These are phyloP conservation scores for Kodamaea leandrae DNA, from an alignment of 805 yeast genomes.

Conservation along the genomic window DNA sequence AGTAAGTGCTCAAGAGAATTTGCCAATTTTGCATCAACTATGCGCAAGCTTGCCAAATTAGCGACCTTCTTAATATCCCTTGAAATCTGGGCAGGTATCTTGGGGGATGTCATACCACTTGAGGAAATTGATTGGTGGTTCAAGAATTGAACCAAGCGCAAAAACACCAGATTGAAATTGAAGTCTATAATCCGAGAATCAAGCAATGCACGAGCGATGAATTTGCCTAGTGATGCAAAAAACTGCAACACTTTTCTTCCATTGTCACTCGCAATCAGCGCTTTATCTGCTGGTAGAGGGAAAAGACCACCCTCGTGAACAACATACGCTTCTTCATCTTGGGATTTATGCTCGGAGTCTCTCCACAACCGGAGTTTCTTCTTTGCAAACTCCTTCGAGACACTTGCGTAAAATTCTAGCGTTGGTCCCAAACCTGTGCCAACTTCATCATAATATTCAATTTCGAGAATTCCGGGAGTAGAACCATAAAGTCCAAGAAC, in stretches of 20 bases:
- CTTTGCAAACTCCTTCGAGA: slow-evolving; percentile 70
- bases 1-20: slow-evolving; percentile 53
- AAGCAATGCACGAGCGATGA: slow-evolving; percentile 80
- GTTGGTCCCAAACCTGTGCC: slow-evolving; percentile 99
- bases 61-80: slow-evolving; percentile 22
- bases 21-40: slow-evolving; percentile 59
- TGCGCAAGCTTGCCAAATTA: slow-evolving; percentile 38
- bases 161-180: slow-evolving; percentile 68
- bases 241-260: slow-evolving; percentile 46
- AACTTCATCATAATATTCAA: slow-evolving; percentile 84
- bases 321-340: slow-evolving; percentile 33
- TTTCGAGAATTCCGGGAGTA: slow-evolving; percentile 77
- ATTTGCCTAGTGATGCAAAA: slow-evolving; percentile 72
- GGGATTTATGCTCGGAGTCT: slow-evolving; percentile 13
- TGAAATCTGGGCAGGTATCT: slow-evolving; percentile 1
- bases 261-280: slow-evolving; percentile 24
- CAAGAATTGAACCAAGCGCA: slow-evolving; percentile 50
- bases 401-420: slow-evolving; percentile 81
- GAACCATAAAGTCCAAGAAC: slow-evolving; percentile 74
- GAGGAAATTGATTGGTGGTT: slow-evolving; percentile 14
- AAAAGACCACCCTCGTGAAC: slow-evolving; percentile 56
- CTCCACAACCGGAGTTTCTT: slow-evolving; percentile 71
- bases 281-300: slow-evolving; percentile 58
- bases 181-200: slow-evolving; percentile 90
- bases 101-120: not conserved